A percentile compares a stretch with the other conserved stretches of the same genome.
These are phyloP conservation scores for Skeletonema grethae DNA, from an alignment of 108 stramenopile genomes.

Conservation along the genomic window DNA sequence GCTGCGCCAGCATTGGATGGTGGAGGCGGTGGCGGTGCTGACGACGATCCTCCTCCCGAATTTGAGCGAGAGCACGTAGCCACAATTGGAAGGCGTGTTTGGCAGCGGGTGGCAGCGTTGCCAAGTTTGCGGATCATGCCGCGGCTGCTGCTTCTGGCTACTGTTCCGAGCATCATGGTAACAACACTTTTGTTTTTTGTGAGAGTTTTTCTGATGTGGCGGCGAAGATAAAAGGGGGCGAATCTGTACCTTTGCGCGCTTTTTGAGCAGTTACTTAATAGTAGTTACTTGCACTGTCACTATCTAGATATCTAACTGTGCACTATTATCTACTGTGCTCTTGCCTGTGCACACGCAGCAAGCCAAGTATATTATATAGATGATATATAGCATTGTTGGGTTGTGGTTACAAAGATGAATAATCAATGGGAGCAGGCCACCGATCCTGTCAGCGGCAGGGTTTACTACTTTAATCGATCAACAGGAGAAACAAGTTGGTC, in stretches of 20 bases:
- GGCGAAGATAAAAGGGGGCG: no score
- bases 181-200: no score
- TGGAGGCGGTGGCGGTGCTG: slow-evolving; percentile 7
- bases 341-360: no score
- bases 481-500: slow-evolving; percentile 58
- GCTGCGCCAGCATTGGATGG: slow-evolving; percentile 5
- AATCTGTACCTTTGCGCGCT: no score
- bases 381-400: no score
- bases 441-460: slow-evolving; percentile 32
- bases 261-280: no score
- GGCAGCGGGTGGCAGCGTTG: neutral
- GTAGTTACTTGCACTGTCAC: no score
- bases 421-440: slow-evolving; percentile 40
- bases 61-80: neutral
- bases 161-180: neutral
- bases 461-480: slow-evolving; percentile 45
- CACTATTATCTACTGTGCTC: no score
- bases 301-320: no score
- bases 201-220: no score
- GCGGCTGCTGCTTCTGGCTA: neutral
- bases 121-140: slow-evolving; percentile 6
- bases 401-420: neutral
- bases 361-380: no score
- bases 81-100: neutral
- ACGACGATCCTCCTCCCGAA: neutral